Percentiles rank a stretch among this genome's conserved stretches.
Evolutionary conservation across 192 early-diverging fungal species (phyloP).

Genomic region (Coemansia sp.): DNA sequence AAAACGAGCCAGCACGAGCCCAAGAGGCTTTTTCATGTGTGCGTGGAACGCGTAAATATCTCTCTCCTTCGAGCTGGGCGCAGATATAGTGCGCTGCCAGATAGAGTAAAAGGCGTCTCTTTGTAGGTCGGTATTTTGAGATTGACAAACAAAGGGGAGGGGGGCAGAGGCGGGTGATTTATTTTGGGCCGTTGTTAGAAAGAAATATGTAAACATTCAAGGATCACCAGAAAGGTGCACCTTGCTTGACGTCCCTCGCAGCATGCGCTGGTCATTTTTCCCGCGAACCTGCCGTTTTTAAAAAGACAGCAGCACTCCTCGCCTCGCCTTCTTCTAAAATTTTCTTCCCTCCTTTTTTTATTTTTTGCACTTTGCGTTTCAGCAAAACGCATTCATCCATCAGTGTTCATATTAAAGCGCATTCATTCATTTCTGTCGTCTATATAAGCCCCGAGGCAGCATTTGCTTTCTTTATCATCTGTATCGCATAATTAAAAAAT

Average conservation of each 20-base stretch:
- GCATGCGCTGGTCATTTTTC: too few relatives aligned
- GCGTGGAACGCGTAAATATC: too few relatives aligned
- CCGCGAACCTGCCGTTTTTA: too few relatives aligned
- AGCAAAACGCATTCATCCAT: too few relatives aligned
- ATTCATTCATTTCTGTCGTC: not conserved
- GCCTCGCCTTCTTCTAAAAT: too few relatives aligned
- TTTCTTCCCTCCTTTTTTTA: too few relatives aligned
- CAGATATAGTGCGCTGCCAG: conserved; percentile 1
- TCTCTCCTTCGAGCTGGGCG: too few relatives aligned
- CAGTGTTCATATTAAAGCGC: not conserved
- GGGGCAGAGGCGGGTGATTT: conserved; percentile 3
- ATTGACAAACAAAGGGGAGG: not conserved
- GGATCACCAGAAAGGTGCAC: conserved; percentile 9
- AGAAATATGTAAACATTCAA: conserved; percentile 5
- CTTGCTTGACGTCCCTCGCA: conserved; percentile 3
- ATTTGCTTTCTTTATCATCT: not conserved
- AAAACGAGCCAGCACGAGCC: too few relatives aligned
- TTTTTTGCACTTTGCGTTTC: too few relatives aligned
- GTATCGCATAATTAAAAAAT: not conserved
- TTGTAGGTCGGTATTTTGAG: conserved; percentile 6
- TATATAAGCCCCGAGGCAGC: not conserved
- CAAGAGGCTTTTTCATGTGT: too few relatives aligned
- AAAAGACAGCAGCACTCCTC: too few relatives aligned
- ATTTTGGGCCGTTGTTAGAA: too few relatives aligned
- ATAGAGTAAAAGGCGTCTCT: conserved; percentile 3